phyloP scores from a whole-genome alignment of 2,329 filamentous ascomycete species.

The Polytolypa hystricis region DNA sequence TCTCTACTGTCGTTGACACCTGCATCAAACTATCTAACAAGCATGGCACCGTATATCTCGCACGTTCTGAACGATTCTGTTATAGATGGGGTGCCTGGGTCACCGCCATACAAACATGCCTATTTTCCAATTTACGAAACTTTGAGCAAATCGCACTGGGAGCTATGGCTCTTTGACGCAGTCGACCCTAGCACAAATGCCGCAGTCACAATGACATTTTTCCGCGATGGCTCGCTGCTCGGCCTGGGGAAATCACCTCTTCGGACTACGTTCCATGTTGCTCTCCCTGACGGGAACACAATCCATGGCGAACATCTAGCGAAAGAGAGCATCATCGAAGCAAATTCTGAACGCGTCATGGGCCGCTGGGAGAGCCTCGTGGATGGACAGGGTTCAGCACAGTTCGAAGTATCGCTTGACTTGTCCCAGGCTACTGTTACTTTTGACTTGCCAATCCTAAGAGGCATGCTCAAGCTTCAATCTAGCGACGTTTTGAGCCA shows the following conservation, averaged over 20 bases:
- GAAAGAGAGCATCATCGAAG: constrained; percentile 1
- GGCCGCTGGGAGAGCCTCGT: not conserved
- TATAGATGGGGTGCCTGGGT: no score
- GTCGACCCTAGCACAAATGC: constrained; percentile 1
- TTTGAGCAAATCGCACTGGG: constrained; percentile 3
- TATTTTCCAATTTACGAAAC: not conserved
- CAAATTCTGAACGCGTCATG: not conserved
- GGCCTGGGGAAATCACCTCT: constrained; percentile 2
- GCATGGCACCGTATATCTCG: no score
- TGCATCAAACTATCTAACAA: no score
- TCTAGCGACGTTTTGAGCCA: no score
- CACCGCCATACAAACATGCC: not conserved
- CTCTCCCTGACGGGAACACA: not conserved
- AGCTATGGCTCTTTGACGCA: constrained; percentile 4
- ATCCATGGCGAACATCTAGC: not conserved
- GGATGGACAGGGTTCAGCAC: not conserved
- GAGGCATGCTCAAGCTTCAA: constrained; percentile 1
- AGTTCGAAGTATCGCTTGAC: constrained; percentile 1
- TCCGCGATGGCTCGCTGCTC: constrained; percentile 2
- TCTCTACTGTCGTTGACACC: no score
- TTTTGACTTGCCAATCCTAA: not conserved
- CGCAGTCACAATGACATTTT: constrained; percentile 4
- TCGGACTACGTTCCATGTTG: constrained; percentile 1
- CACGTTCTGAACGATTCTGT: no score
- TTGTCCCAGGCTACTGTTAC: constrained; percentile 1